Conservation (phyloP, 108 stramenopile species). For the Nannochloropsis granulata region DNA sequence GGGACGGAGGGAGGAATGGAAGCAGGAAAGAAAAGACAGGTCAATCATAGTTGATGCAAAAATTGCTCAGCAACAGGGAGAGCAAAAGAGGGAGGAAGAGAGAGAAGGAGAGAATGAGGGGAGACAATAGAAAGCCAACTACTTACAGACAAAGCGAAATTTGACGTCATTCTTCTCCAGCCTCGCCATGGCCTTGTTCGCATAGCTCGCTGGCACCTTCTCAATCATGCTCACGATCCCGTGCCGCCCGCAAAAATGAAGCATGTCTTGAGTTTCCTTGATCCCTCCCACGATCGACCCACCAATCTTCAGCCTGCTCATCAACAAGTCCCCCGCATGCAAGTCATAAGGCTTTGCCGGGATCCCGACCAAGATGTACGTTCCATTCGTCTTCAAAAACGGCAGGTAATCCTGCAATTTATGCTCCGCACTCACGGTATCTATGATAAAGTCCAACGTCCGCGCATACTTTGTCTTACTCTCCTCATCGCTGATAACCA, state of each 20-base stretch:
- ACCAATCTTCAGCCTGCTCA: neutral
- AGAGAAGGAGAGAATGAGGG: no score
- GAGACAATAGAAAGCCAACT: neutral
- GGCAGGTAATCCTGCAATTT: neutral
- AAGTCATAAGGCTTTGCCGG: neutral
- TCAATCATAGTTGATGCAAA: no score
- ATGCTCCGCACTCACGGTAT: neutral
- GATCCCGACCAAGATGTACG: constrained; percentile 1
- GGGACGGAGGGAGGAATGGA: neutral
- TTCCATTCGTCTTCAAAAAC: neutral
- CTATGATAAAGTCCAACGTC: constrained; percentile 8
- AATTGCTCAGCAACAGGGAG: neutral
- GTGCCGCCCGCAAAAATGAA: constrained; percentile 12
- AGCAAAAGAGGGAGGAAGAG: no score
- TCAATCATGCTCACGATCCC: neutral
- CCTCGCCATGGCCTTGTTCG: neutral
- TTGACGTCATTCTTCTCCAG: neutral
- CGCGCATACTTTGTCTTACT: neutral
- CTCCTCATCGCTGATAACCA: neutral
- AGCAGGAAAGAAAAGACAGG: neutral
- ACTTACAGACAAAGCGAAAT: neutral
- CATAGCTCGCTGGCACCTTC: neutral
- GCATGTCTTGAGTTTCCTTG: constrained; percentile 16
- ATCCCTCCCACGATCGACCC: constrained; percentile 13
- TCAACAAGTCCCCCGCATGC: neutral